A percentile compares a stretch with the other conserved stretches of the same genome.
Conservation (phyloP, 1,284 basidiomycete genomes). For the Phylloporus gajari region DNA sequence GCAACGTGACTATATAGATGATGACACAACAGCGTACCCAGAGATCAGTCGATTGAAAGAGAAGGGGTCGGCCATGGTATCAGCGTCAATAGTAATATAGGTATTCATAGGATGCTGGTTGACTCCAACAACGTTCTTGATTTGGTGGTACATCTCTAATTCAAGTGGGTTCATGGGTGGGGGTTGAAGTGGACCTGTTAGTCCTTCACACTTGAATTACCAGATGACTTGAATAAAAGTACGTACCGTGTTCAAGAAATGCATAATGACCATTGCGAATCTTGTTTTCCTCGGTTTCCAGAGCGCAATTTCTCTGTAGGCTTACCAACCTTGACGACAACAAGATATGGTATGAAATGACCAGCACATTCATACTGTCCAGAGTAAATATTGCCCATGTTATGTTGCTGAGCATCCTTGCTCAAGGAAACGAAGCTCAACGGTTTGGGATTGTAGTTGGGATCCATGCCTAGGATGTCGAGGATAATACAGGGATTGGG, state of each 20-base stretch:
- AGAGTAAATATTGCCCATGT: constrained; percentile 98
- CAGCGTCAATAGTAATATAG: constrained; percentile 95
- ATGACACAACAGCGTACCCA: constrained; percentile 65
- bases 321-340: constrained; percentile 97
- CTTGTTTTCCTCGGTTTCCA: constrained; percentile 96
- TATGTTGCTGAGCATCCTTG: constrained; percentile 95
- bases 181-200: constrained; percentile 92
- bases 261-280: constrained; percentile 97
- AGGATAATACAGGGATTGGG: constrained; percentile 94
- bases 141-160: constrained; percentile 98
- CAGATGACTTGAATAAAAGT: neutral
- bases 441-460: constrained; percentile 93
- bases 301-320: constrained; percentile 93
- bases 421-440: constrained; percentile 94
- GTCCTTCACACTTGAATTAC: neutral
- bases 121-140: constrained; percentile 99
- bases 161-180: constrained; percentile 94
- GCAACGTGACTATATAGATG: neutral
- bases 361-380: constrained; percentile 94
- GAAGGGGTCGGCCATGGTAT: constrained; percentile 90
- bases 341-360: constrained; percentile 96
- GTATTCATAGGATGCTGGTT: constrained; percentile 99
- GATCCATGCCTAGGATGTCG: constrained; percentile 95
- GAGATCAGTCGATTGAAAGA: constrained; percentile 92
- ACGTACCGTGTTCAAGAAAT: constrained; percentile 92